Conservation (phyloP, 2,329 filamentous ascomycete genomes). For the Colletotrichum salicis region DNA sequence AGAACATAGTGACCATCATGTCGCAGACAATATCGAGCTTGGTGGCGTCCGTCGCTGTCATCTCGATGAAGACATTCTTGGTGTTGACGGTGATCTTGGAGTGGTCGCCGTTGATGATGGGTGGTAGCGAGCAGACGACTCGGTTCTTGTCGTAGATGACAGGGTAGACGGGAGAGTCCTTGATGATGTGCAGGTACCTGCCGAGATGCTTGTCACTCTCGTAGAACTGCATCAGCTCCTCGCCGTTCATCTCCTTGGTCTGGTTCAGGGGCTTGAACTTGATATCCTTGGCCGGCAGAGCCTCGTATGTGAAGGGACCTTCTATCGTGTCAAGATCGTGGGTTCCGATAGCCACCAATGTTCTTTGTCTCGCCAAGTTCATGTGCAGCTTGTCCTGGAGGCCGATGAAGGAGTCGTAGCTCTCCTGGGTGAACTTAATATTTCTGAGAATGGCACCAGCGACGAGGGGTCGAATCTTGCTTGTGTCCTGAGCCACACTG, state of each 20-base stretch:
- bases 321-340: slow-evolving; percentile 94
- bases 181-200: slow-evolving; percentile 92
- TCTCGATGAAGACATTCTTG: slow-evolving; percentile 95
- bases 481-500: slow-evolving; percentile 79
- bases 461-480: slow-evolving; percentile 85
- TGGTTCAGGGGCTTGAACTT: slow-evolving; percentile 93
- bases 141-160: slow-evolving; percentile 93
- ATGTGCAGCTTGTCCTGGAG: slow-evolving; percentile 98
- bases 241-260: slow-evolving; percentile 85
- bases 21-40: slow-evolving; percentile 97
- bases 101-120: slow-evolving; percentile 97
- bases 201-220: slow-evolving; percentile 93
- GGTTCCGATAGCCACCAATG: slow-evolving; percentile 95
- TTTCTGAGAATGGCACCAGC: slow-evolving; percentile 90
- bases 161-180: slow-evolving; percentile 92
- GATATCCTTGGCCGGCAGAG: slow-evolving; percentile 89
- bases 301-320: slow-evolving; percentile 97
- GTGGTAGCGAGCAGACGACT: slow-evolving; percentile 90
- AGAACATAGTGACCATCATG: slow-evolving; percentile 98
- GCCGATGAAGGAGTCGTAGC: slow-evolving; percentile 97
- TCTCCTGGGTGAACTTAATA: slow-evolving; percentile 88
- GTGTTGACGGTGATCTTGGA: slow-evolving; percentile 95
- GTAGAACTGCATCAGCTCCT: slow-evolving; percentile 93
- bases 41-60: slow-evolving; percentile 94
- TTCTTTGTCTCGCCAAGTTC: slow-evolving; percentile 92